Percentiles rank a stretch among this genome's conserved stretches.
Conservation (phyloP, 2,329 filamentous ascomycete species). For the Hortaea werneckii region DNA sequence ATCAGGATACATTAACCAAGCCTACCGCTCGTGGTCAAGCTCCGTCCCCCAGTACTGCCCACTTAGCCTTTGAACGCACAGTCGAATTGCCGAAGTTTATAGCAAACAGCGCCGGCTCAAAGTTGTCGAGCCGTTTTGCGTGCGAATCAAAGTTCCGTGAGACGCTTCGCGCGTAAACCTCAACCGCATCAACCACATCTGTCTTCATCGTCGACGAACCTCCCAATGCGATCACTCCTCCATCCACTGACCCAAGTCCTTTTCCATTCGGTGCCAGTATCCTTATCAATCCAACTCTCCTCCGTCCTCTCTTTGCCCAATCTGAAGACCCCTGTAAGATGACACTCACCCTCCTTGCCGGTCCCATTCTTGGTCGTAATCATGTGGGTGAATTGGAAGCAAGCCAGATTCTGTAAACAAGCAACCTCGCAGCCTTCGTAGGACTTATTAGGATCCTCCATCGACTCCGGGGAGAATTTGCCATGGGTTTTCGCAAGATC, state of each 20-base stretch:
- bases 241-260: conserved; percentile 10
- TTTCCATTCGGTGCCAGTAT: not conserved
- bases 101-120: no score
- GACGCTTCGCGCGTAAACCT: no score
- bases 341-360: conserved; percentile 8
- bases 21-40: no score
- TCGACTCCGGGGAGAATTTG: conserved; percentile 1
- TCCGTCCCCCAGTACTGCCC: no score
- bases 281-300: conserved; percentile 2
- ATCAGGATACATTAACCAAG: no score
- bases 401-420: conserved; percentile 9
- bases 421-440: conserved; percentile 8
- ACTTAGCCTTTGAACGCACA: no score
- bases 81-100: no score
- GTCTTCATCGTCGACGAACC: conserved; percentile 3
- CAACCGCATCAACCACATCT: not conserved
- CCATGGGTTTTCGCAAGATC: not conserved
- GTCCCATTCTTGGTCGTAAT: not conserved
- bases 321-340: conserved; percentile 13
- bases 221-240: conserved; percentile 8
- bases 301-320: conserved; percentile 6
- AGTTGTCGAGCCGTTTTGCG: no score
- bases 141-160: no score
- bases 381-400: conserved; percentile 13
- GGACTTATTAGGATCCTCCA: conserved; percentile 3